Evolutionary conservation across 768 basidiomycete species (phyloP).

Genomic region (Paxillus rubicundulus): DNA sequence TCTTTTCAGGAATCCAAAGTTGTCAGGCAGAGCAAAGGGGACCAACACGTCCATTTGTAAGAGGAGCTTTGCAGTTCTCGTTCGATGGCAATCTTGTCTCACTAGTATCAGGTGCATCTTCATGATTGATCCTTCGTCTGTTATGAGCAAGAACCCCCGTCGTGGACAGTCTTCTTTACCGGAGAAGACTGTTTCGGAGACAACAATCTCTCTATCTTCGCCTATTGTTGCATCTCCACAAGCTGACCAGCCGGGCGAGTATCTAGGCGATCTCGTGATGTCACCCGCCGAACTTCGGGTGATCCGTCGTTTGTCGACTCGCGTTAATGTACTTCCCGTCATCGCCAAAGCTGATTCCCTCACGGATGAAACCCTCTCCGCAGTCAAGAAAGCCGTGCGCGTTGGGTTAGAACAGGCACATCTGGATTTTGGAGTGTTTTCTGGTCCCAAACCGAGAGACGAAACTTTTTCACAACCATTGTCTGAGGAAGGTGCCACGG

Average conservation of each 20-base stretch:
- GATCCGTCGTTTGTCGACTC: conserved; percentile 68
- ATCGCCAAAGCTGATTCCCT: conserved; percentile 79
- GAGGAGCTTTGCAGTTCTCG: conserved; percentile 23
- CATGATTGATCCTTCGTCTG: conserved; percentile 75
- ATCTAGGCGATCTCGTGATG: conserved; percentile 56
- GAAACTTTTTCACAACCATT: conserved; percentile 10
- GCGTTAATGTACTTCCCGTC: conserved; percentile 79
- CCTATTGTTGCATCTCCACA: conserved; percentile 50
- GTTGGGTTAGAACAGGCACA: conserved; percentile 62
- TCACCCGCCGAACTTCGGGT: conserved; percentile 77
- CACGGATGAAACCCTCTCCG: conserved; percentile 70
- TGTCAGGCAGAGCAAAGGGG: conserved; percentile 79
- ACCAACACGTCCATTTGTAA: conserved; percentile 87
- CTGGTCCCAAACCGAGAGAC: conserved; percentile 35
- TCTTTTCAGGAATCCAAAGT: conserved; percentile 78
- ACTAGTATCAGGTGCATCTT: conserved; percentile 66
- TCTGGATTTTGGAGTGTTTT: conserved; percentile 78
- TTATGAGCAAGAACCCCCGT: conserved; percentile 55
- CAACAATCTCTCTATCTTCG: conserved; percentile 51
- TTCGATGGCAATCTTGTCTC: conserved; percentile 6
- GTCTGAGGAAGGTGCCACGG: conserved; percentile 12
- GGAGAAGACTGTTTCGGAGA: conserved; percentile 60
- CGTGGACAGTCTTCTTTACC: conserved; percentile 49
- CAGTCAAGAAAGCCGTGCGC: conserved; percentile 72
- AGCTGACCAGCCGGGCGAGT: conserved; percentile 48